Evolutionary conservation across 2,329 filamentous ascomycete genomes (phyloP), one percentile per base, ranked within the genome.

Genomic region (Talaromyces marneffei): DNA sequence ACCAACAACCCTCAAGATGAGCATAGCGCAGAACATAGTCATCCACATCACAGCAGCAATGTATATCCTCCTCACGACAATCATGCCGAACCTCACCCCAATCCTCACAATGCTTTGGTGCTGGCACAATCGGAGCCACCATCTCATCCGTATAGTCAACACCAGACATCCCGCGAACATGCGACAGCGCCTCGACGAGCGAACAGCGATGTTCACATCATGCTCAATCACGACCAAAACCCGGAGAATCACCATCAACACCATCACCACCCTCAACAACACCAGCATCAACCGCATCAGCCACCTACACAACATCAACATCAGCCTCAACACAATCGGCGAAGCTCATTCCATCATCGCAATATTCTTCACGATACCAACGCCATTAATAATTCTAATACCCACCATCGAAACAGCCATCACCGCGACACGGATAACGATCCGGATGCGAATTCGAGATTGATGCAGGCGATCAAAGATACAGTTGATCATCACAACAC

Each of bases 401-500:
- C 31, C 9, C 33, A 40, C 25, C 52, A 27, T 14, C 35, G 33
- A 20, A 65, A 56, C 27, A 59, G 65, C 39, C 48, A 57, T 29
- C 61, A 65, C 27, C 31, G 56, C 4, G 59, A 48, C 2, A 69
- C 75, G 16, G 73, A 75, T 20, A 73, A 75, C 33, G 75, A 72
- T 31, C 72, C 72, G 2, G 76, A 76, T 62, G 72, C 73, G 29
- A 76, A 74, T 58, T 72, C 75, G 59, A 69, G 74, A 2, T 64
- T 78, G 37, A 75, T 76, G 67, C 75, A 77, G 63, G 76, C 76
- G 20, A 78, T 78, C 39, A 65, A 75, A 60, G 76, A 78, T 58
- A 78, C 76, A 2, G 72, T 77, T 9, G 74, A 62, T 27, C 60
- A 59, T 35, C 57, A 59, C 27, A 52, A 27, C 2, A 46, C 57